Evolutionary conservation across 1,284 basidiomycete species (phyloP), one percentile per base, ranked within the genome.

Genomic region (Marasmius sp.): DNA sequence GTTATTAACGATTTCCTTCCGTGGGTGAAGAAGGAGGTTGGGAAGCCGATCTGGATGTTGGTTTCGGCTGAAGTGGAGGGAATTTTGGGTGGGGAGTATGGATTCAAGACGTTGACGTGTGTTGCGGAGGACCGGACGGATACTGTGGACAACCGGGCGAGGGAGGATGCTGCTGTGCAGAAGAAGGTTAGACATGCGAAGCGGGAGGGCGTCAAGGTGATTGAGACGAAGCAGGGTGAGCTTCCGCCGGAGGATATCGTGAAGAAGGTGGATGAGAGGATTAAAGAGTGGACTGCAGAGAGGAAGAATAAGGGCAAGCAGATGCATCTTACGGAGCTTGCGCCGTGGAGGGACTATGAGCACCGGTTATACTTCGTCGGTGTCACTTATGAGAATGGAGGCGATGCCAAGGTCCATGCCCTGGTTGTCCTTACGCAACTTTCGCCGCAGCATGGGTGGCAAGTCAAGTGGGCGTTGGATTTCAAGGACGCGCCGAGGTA

Each of bases 401-500:
- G 36, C 0, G 39, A 18, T 4, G 57, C 38, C 18, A 37, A 83
- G 70, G 78, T 83, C 10, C 74, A 76, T 63, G 79, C 78, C 1
- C 70, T 86, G 61, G 81, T 86, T 58, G 83, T 85, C 27, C 71
- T 86, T 5, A 81, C 84, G 9, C 81, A 84, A 70, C 76, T 87
- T 14, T 74, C 83, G 5, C 75, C 81, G 4, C 69, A 74, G 60
- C 74, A 82, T 61, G 84, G 84, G 6, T 81, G 78, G 71, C 85
- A 86, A 69, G 80, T 85, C 71, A 86, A 86, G 70, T 86, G 82
- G 81, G 79, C 82, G 2, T 74, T 85, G 47, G 81, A 82, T 66
- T 86, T 85, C 74, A 82, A 83, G 9, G 77, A 16, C 72, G 77
- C 68, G 7, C 58, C 62, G 11, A 36, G 38, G 52, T 54, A 6